Evolutionary conservation across 1,139 yeast genomes (phyloP).

Genomic region (Kodamaea alishanica): DNA sequence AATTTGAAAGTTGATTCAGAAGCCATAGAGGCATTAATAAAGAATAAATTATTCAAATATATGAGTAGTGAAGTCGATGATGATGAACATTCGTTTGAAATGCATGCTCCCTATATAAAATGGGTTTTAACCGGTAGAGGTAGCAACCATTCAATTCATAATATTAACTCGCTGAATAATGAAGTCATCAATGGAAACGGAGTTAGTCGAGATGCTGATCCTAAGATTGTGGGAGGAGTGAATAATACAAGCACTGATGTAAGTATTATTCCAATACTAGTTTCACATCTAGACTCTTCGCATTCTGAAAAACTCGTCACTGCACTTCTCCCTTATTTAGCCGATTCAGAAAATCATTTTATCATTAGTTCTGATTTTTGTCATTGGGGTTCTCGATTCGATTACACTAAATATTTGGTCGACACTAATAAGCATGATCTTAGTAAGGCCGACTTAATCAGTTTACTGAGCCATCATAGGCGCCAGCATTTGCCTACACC

Average conservation of each 20-base stretch:
- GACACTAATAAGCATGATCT: background rate
- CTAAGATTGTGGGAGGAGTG: too few species aligned
- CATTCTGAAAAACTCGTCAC: conserved; percentile 47
- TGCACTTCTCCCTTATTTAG: conserved; percentile 51
- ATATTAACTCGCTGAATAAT: too few species aligned
- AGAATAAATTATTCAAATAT: conserved; percentile 38
- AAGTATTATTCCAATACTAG: conserved; percentile 70
- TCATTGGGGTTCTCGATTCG: conserved; percentile 89
- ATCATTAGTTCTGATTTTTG: conserved; percentile 89
- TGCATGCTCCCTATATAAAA: conserved; percentile 79
- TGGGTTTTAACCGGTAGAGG: conserved; percentile 2
- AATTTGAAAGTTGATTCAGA: conserved; percentile 60
- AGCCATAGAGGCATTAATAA: conserved; percentile 31
- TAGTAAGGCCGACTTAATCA: conserved; percentile 11
- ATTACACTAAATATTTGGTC: conserved; percentile 58
- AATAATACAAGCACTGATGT: background rate
- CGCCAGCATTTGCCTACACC: conserved; percentile 27
- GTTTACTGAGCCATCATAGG: conserved; percentile 13
- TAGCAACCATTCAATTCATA: background rate
- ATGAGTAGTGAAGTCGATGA: conserved; percentile 67
- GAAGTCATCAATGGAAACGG: too few species aligned
- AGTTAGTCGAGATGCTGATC: too few species aligned
- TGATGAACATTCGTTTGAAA: conserved; percentile 90
- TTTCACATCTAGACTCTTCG: conserved; percentile 56
- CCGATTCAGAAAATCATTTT: conserved; percentile 60